Evolutionary conservation across 257 asterid species (phyloP).

Genomic region (Penstemon davidsonii): DNA sequence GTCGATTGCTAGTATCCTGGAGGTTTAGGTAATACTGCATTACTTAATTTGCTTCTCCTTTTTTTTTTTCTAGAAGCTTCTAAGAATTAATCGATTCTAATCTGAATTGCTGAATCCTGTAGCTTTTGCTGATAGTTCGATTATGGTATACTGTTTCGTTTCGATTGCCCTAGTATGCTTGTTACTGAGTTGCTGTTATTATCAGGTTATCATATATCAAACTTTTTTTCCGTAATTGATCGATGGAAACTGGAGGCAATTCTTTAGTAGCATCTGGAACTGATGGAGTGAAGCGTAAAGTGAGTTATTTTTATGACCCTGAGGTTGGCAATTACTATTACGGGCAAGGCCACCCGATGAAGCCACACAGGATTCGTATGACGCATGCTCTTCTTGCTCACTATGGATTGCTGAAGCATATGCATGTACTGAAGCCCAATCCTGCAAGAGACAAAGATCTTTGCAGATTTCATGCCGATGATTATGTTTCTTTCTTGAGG

Average conservation of each 20-base stretch:
- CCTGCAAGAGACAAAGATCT: constrained; percentile 70
- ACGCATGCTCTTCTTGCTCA: constrained; percentile 65
- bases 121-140: too few species aligned
- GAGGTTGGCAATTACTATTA: constrained; percentile 66
- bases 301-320: constrained; percentile 59
- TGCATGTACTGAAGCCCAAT: constrained; percentile 64
- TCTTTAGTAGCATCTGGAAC: constrained; percentile 50
- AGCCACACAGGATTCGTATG: constrained; percentile 69
- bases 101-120: too few species aligned
- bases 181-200: constrained; percentile 17
- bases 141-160: too few species aligned
- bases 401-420: constrained; percentile 58
- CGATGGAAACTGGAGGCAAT: constrained; percentile 54
- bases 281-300: constrained; percentile 67
- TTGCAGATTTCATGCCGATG: constrained; percentile 60
- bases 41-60: too few species aligned
- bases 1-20: too few species aligned
- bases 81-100: too few species aligned
- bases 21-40: too few species aligned
- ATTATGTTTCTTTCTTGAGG: constrained; percentile 53
- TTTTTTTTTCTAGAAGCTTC: too few species aligned
- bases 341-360: constrained; percentile 71
- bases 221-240: not conserved
- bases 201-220: constrained; percentile 1
- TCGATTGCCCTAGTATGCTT: constrained; percentile 8